phyloP scores from a whole-genome alignment of 768 basidiomycete genomes.

The Pleurotus giganteus region DNA sequence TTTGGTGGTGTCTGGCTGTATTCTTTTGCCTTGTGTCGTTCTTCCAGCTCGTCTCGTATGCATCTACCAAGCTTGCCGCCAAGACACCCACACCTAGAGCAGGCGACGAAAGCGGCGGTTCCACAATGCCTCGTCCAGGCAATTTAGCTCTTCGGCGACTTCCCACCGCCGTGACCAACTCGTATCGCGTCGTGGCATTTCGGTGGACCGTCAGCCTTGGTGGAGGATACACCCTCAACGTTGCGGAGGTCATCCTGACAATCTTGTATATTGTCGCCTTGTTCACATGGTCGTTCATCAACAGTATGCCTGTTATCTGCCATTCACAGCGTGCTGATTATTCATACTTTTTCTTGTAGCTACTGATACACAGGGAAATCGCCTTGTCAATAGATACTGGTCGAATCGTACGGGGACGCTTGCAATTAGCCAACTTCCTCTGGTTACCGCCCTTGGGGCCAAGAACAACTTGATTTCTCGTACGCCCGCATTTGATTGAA shows the following conservation, averaged over 20 bases:
- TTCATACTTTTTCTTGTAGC: background rate
- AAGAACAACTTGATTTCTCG: slow-evolving; percentile 45
- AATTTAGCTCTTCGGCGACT: slow-evolving; percentile 8
- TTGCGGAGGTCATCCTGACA: slow-evolving; percentile 20
- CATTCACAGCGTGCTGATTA: background rate
- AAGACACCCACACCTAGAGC: background rate
- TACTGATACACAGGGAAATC: slow-evolving; percentile 6
- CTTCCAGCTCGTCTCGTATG: background rate
- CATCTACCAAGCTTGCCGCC: background rate
- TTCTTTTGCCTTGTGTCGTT: slow-evolving; percentile 1
- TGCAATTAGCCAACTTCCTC: slow-evolving; percentile 33
- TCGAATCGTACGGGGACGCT: slow-evolving; percentile 27
- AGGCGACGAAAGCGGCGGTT: background rate
- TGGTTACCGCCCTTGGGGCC: slow-evolving; percentile 42
- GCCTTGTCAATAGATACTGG: slow-evolving; percentile 7
- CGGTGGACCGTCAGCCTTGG: slow-evolving; percentile 26
- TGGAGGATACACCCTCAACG: slow-evolving; percentile 27
- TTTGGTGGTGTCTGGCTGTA: slow-evolving; percentile 5
- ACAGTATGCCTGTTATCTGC: background rate
- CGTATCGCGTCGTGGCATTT: slow-evolving; percentile 18
- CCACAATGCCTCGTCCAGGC: background rate
- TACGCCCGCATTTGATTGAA: background rate
- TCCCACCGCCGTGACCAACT: slow-evolving; percentile 13
- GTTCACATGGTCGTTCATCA: slow-evolving; percentile 9
- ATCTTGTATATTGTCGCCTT: slow-evolving; percentile 1